Evolutionary conservation across 2,329 filamentous ascomycete genomes (phyloP).

Genomic region (Penicillium sp.): DNA sequence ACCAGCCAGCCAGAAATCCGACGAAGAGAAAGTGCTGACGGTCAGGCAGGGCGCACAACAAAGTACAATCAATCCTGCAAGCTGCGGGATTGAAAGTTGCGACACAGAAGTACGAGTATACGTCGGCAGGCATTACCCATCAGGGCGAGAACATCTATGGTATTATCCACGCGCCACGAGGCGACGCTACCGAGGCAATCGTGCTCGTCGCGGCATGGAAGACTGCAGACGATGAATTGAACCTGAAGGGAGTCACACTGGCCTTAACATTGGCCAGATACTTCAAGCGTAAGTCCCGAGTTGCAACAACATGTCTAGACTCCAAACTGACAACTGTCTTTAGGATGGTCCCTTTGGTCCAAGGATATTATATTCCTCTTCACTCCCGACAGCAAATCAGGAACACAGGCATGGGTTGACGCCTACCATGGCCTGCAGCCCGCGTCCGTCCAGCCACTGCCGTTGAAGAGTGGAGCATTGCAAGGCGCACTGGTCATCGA

Average conservation of each 20-base stretch:
- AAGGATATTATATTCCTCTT: constrained; percentile 96
- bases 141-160: constrained; percentile 89
- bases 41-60: constrained; percentile 57
- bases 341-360: constrained; percentile 94
- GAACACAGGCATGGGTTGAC: constrained; percentile 94
- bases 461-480: constrained; percentile 87
- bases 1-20: not conserved
- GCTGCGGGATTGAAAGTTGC: constrained; percentile 83
- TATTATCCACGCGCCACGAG: constrained; percentile 86
- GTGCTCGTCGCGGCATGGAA: constrained; percentile 87
- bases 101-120: constrained; percentile 83
- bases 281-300: constrained; percentile 67
- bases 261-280: constrained; percentile 86
- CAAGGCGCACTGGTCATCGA: constrained; percentile 94
- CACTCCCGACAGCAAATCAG: constrained; percentile 81
- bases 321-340: constrained; percentile 15
- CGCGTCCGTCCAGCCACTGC: constrained; percentile 67
- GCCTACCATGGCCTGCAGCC: constrained; percentile 92
- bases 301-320: not conserved
- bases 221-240: constrained; percentile 74
- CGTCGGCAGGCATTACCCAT: constrained; percentile 69
- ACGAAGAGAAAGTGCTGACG: constrained; percentile 15
- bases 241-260: constrained; percentile 82
- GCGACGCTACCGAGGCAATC: constrained; percentile 95
- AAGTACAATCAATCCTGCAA: constrained; percentile 71